These are phyloP conservation scores for Phytophthora constricta DNA, from an alignment of 352 stramenopile species.

Conservation along the genomic window DNA sequence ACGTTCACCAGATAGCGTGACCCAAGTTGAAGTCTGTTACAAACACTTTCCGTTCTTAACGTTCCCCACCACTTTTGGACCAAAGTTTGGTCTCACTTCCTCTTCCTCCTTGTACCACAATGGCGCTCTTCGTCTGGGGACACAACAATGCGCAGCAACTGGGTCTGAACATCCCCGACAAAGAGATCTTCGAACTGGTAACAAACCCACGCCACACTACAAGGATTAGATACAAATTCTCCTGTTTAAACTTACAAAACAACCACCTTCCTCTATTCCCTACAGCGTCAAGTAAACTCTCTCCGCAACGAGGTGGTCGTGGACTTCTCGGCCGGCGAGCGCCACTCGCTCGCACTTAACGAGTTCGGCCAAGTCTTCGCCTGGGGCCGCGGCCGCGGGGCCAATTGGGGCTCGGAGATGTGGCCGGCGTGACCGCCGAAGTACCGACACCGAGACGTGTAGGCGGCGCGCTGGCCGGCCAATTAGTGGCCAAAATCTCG, in stretches of 20 bases:
- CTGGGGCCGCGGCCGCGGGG: constrained; percentile 80
- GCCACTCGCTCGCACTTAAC: constrained; percentile 80
- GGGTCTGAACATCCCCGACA: constrained; percentile 52
- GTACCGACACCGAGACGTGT: constrained; percentile 50
- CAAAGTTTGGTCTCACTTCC: background rate
- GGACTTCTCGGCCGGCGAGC: constrained; percentile 75
- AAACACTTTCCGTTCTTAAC: background rate
- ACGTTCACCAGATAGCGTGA: background rate
- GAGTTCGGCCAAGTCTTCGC: constrained; percentile 85
- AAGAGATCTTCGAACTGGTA: constrained; percentile 68
- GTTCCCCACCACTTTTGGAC: background rate
- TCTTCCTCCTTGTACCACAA: constrained; percentile 25
- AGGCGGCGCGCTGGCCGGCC: constrained; percentile 49
- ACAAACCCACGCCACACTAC: background rate
- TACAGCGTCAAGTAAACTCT: constrained; percentile 58
- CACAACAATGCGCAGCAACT: constrained; percentile 79
- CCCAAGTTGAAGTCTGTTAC: background rate
- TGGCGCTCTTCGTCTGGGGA: constrained; percentile 84
- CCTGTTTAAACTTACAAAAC: too few species aligned
- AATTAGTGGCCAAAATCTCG: constrained; percentile 73
- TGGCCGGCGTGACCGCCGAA: constrained; percentile 33
- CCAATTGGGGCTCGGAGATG: constrained; percentile 64
- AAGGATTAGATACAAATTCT: too few species aligned
- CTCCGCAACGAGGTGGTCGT: constrained; percentile 66
- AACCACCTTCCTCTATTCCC: background rate